A percentile compares a stretch with the other conserved stretches of the same genome.
Conservation (phyloP, 2,329 filamentous ascomycete species). For the Aspergillus aculeatinus region DNA sequence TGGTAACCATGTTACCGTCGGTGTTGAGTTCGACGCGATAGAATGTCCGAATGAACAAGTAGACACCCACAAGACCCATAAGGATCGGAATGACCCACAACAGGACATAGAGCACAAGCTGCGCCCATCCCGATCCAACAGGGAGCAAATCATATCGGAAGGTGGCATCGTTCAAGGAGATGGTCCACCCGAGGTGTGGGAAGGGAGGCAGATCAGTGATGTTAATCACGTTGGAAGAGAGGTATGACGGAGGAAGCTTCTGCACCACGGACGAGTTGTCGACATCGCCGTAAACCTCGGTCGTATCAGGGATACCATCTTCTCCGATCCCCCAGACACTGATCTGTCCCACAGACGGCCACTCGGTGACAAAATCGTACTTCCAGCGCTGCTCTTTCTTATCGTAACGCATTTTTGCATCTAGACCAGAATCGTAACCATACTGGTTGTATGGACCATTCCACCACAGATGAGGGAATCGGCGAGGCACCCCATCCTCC, state of each 20-base stretch:
- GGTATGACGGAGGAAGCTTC: constrained; percentile 58
- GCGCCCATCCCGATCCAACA: constrained; percentile 52
- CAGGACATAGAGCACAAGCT: constrained; percentile 56
- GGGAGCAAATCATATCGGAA: constrained; percentile 55
- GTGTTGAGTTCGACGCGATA: constrained; percentile 63
- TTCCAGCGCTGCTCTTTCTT: constrained; percentile 53
- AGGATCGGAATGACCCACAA: constrained; percentile 54
- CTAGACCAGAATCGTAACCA: constrained; percentile 60
- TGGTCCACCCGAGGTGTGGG: constrained; percentile 55
- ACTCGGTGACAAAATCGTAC: constrained; percentile 62
- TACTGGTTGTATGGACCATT: constrained; percentile 63
- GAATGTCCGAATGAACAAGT: constrained; percentile 59
- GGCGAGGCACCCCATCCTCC: constrained; percentile 41
- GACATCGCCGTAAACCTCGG: constrained; percentile 60
- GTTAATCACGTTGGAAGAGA: constrained; percentile 58
- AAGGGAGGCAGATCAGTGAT: constrained; percentile 55
- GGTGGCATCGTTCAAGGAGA: constrained; percentile 56
- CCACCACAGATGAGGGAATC: constrained; percentile 61
- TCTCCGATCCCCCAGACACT: constrained; percentile 67
- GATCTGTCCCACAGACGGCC: constrained; percentile 60
- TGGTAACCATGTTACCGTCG: constrained; percentile 39
- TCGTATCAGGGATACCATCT: constrained; percentile 60
- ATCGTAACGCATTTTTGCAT: constrained; percentile 51
- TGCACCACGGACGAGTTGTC: constrained; percentile 61
- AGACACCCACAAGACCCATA: constrained; percentile 51